A percentile compares a stretch with the other conserved stretches of the same genome.
phyloP scores from a whole-genome alignment of 352 stramenopile genomes.

The Pythium rhizo-oryzae region DNA sequence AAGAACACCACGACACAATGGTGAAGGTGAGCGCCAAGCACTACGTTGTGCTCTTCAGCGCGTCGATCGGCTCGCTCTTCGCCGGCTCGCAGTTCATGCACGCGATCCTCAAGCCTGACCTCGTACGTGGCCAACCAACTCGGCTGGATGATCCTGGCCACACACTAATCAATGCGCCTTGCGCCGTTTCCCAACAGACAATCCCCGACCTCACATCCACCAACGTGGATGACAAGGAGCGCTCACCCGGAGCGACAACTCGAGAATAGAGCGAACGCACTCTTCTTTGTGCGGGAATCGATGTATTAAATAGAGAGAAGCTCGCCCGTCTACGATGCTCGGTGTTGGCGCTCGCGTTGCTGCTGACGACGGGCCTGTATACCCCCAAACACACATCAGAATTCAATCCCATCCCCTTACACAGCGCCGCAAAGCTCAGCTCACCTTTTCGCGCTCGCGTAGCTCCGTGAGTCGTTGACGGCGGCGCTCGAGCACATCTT shows the following conservation, averaged over 20 bases:
- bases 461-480: constrained; percentile 67
- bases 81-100: constrained; percentile 86
- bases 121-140: constrained; percentile 41
- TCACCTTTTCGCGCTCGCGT: constrained; percentile 71
- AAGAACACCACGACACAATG: constrained; percentile 3
- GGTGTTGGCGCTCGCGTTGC: constrained; percentile 52
- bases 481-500: constrained; percentile 68
- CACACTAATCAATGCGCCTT: background rate
- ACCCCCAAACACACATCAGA: constrained; percentile 5
- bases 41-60: constrained; percentile 71
- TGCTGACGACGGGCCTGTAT: constrained; percentile 50
- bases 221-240: constrained; percentile 29
- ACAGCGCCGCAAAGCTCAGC: background rate
- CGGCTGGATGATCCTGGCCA: background rate
- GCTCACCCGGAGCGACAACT: background rate
- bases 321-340: constrained; percentile 10
- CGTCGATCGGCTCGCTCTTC: constrained; percentile 81
- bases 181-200: constrained; percentile 46
- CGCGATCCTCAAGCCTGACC: constrained; percentile 76
- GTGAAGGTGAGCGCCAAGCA: constrained; percentile 78
- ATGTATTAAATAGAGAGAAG: constrained; percentile 27
- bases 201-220: constrained; percentile 44
- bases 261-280: background rate
- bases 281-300: constrained; percentile 2
- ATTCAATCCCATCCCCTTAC: background rate